These are phyloP conservation scores for Amylostereum chailletii DNA, from an alignment of 1,284 basidiomycete genomes.

Conservation along the genomic window DNA sequence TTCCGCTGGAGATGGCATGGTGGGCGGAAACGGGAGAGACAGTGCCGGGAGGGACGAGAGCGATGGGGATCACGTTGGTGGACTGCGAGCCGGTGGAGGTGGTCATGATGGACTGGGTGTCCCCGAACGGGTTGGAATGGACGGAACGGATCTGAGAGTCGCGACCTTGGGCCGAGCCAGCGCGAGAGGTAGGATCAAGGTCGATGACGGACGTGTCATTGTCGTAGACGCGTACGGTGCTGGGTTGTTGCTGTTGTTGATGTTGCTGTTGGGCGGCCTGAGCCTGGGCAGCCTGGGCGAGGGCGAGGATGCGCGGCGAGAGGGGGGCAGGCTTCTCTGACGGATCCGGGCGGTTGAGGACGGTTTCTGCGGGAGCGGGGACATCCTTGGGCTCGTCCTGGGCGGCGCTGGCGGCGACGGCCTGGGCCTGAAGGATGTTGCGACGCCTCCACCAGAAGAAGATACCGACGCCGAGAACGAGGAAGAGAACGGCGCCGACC, in stretches of 20 bases:
- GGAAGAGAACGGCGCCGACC: conserved; percentile 51
- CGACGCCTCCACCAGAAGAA: conserved; percentile 60
- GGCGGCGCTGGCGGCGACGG: conserved; percentile 17
- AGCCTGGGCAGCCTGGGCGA: conserved; percentile 12
- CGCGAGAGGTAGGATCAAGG: conserved; percentile 43
- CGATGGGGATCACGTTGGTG: conserved; percentile 80
- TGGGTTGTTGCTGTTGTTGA: conserved; percentile 18
- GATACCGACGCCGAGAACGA: conserved; percentile 38
- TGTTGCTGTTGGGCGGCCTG: neutral
- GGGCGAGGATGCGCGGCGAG: conserved; percentile 11
- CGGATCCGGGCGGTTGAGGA: conserved; percentile 71
- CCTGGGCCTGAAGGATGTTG: conserved; percentile 15
- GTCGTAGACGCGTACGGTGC: conserved; percentile 39
- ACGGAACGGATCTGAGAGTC: conserved; percentile 23
- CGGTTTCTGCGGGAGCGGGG: conserved; percentile 64
- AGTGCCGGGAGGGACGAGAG: conserved; percentile 59
- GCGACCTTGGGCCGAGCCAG: conserved; percentile 21
- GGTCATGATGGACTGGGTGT: conserved; percentile 70
- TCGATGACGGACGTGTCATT: conserved; percentile 44
- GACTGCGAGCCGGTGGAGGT: conserved; percentile 57
- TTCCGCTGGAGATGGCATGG: conserved; percentile 5
- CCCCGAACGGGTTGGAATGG: conserved; percentile 64
- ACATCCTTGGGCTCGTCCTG: conserved; percentile 45
- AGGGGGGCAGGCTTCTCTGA: conserved; percentile 44
- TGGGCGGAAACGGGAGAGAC: conserved; percentile 21